Percentiles rank a stretch among this genome's conserved stretches.
Evolutionary conservation across 2,329 filamentous ascomycete species (phyloP).

Genomic region (Camillea tinctor): DNA sequence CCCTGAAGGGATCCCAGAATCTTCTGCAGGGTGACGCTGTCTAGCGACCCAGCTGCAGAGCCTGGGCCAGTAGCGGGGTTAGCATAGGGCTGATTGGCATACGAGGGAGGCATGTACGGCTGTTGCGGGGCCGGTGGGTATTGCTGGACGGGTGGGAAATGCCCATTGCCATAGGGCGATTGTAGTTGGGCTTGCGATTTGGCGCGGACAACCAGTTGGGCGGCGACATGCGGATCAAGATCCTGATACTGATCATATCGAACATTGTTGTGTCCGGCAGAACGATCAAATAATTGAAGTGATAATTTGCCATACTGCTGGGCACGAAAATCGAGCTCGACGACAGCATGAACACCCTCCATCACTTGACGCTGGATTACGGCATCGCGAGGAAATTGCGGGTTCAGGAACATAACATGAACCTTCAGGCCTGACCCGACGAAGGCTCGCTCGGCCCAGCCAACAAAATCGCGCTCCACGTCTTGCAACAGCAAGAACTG

Average conservation of each 20-base stretch:
- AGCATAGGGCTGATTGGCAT: constrained; percentile 22
- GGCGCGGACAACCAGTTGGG: constrained; percentile 74
- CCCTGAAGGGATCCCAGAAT: constrained; percentile 34
- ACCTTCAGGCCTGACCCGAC: constrained; percentile 67
- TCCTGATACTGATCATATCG: constrained; percentile 86
- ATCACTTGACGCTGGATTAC: constrained; percentile 84
- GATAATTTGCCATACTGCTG: constrained; percentile 73
- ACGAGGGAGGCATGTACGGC: constrained; percentile 30
- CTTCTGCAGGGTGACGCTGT: constrained; percentile 34
- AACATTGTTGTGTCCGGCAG: constrained; percentile 69
- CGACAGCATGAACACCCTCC: constrained; percentile 84
- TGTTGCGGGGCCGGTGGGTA: constrained; percentile 26
- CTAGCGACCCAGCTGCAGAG: constrained; percentile 28
- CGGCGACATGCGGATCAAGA: constrained; percentile 74
- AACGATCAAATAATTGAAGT: constrained; percentile 82
- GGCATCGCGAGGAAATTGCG: constrained; percentile 71
- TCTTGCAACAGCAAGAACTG: constrained; percentile 82
- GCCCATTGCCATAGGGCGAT: constrained; percentile 25
- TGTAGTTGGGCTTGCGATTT: constrained; percentile 46
- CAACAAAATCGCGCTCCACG: constrained; percentile 75
- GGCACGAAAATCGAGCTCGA: constrained; percentile 69
- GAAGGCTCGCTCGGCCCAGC: constrained; percentile 79
- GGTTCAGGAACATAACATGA: constrained; percentile 76
- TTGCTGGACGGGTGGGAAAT: constrained; percentile 29
- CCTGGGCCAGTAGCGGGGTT: constrained; percentile 9